Evolutionary conservation across 2,329 filamentous ascomycete species (phyloP), one percentile per base, ranked within the genome.

Genomic region (Xylaria sp.): DNA sequence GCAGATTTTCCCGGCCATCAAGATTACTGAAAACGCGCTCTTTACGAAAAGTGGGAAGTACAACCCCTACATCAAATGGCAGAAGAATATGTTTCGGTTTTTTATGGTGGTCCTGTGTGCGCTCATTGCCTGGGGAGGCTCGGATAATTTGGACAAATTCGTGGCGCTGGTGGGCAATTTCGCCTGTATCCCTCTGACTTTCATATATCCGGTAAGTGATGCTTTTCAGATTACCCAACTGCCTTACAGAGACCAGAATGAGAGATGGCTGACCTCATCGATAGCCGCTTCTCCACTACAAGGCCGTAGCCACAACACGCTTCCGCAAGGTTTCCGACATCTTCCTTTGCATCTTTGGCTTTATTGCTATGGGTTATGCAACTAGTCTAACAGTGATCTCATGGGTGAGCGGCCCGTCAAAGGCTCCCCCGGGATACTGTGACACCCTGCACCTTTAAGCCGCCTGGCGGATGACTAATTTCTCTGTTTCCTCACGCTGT

Each of bases 1-100:
- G 67, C 97, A 99, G 78, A 94, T 99, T 73, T 99, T 98, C 85
- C 96, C 96, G 0, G 96, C 96, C 51, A 98, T 99, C 76, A 92
- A 95, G 77, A 99, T 99, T 76, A 93, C 93, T 39, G 94, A 97
- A 81, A 97, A 97, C 75, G 93, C 94, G 73, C 85, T 98, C 6
- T 99, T 98, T 80, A 97, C 93, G 27, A 88, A 92, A 77, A 97
- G 94, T 70, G 94, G 96, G 74, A 99, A 99, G 82, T 97, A 98
- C 83, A 98, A 98, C 78, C 94, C 94, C 0, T 96, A 93, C 78
- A 97, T 99, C 85, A 99, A 99, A 84, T 99, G 96, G 96, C 93
- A 98, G 86, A 99, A 99, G 89, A 99, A 99, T 75, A 84, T 92
- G 39, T 99, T 97, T 84, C 91, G 96, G 63, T 99, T 98, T 85